phyloP scores from a whole-genome alignment of 768 basidiomycete species.

The Tricholoma saponaceum region DNA sequence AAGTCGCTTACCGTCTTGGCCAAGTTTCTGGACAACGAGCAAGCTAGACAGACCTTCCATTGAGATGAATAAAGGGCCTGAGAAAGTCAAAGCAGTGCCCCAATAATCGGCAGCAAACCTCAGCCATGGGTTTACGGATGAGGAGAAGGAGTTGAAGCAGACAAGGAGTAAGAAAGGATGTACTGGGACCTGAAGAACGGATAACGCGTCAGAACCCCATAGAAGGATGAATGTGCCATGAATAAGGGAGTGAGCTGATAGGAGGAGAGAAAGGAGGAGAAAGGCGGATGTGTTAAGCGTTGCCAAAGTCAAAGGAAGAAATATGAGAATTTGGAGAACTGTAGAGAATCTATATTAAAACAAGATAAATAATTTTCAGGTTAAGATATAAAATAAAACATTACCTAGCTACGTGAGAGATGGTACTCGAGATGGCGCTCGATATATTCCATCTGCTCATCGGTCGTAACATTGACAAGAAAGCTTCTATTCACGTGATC shows the following conservation, averaged over 20 bases:
- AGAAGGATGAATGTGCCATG: slow-evolving; percentile 76
- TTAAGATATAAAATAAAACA: no score
- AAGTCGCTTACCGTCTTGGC: slow-evolving; percentile 70
- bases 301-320: slow-evolving; percentile 79
- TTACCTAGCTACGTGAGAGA: slow-evolving; percentile 66
- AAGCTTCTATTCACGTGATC: background rate
- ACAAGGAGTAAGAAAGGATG: slow-evolving; percentile 84
- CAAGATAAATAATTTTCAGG: background rate
- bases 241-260: slow-evolving; percentile 72
- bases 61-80: slow-evolving; percentile 73
- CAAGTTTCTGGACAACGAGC: slow-evolving; percentile 76
- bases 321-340: slow-evolving; percentile 76
- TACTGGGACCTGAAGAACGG: slow-evolving; percentile 80
- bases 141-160: slow-evolving; percentile 81
- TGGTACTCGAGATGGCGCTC: slow-evolving; percentile 47
- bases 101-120: slow-evolving; percentile 60
- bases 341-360: slow-evolving; percentile 58
- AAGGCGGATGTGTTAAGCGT: slow-evolving; percentile 80
- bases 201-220: slow-evolving; percentile 67
- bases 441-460: background rate
- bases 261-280: slow-evolving; percentile 73
- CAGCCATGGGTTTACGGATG: slow-evolving; percentile 55
- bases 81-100: slow-evolving; percentile 67
- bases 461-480: background rate
- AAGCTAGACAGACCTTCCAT: slow-evolving; percentile 84